These are phyloP conservation scores for Crucibulum laeve DNA, from an alignment of 768 basidiomycete species.

Conservation along the genomic window DNA sequence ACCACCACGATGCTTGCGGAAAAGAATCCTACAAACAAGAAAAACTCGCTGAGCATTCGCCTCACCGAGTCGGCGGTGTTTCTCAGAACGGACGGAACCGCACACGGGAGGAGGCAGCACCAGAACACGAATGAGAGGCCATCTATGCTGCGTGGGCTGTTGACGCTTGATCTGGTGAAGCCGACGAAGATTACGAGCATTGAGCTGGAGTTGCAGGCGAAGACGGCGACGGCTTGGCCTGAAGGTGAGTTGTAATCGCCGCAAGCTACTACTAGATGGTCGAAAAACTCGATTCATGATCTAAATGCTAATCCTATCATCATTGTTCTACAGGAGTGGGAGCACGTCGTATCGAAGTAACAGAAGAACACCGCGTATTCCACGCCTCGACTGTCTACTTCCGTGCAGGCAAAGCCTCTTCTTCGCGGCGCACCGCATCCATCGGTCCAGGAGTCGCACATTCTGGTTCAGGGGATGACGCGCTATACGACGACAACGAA, in stretches of 20 bases:
- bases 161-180: slow-evolving; percentile 57
- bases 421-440: slow-evolving; percentile 33
- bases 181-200: slow-evolving; percentile 86
- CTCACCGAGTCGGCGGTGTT: slow-evolving; percentile 76
- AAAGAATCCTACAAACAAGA: slow-evolving; percentile 23
- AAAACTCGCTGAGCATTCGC: slow-evolving; percentile 48
- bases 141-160: slow-evolving; percentile 61
- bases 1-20: slow-evolving; percentile 1
- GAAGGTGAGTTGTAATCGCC: slow-evolving; percentile 72
- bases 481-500: slow-evolving; percentile 25
- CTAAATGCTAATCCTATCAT: not conserved
- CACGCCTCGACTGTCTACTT: slow-evolving; percentile 73
- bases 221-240: slow-evolving; percentile 70
- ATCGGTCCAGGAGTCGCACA: slow-evolving; percentile 44
- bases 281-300: not conserved
- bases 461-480: slow-evolving; percentile 22
- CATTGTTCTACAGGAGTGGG: slow-evolving; percentile 47
- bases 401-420: slow-evolving; percentile 39
- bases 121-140: slow-evolving; percentile 29
- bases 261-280: no score
- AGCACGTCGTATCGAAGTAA: slow-evolving; percentile 67
- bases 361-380: slow-evolving; percentile 74
- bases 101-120: slow-evolving; percentile 24
- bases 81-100: slow-evolving; percentile 44
- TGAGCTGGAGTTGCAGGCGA: slow-evolving; percentile 73